These are phyloP conservation scores for Mucor mucedo DNA, from an alignment of 371 early-diverging fungal genomes.

Conservation along the genomic window DNA sequence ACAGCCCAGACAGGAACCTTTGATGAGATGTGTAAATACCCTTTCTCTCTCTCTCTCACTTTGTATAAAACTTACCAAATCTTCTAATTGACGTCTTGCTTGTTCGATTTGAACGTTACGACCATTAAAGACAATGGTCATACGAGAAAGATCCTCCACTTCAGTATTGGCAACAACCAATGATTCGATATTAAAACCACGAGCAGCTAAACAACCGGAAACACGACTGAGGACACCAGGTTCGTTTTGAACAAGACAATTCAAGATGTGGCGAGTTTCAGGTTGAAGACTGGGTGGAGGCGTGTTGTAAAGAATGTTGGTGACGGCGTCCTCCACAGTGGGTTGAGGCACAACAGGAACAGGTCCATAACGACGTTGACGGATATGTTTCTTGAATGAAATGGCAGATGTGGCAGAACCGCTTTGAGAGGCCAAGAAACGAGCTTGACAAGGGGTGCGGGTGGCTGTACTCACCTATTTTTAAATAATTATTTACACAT, in stretches of 20 bases:
- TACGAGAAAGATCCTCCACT: slow-evolving; percentile 89
- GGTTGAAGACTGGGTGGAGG: slow-evolving; percentile 63
- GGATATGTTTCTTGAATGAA: slow-evolving; percentile 60
- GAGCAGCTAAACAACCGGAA: slow-evolving; percentile 92
- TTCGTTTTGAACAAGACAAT: slow-evolving; percentile 94
- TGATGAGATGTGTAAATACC: not conserved
- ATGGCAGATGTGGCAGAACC: slow-evolving; percentile 61
- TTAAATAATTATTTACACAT: not conserved
- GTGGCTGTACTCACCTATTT: not conserved
- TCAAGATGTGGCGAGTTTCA: slow-evolving; percentile 83
- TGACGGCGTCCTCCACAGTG: slow-evolving; percentile 85
- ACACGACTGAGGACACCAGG: slow-evolving; percentile 94
- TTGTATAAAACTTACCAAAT: slow-evolving; percentile 76
- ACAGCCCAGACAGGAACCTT: slow-evolving; percentile 97
- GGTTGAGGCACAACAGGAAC: slow-evolving; percentile 44
- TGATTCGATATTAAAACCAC: slow-evolving; percentile 97
- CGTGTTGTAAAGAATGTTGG: slow-evolving; percentile 92
- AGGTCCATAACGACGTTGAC: slow-evolving; percentile 61
- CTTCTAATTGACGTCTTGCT: slow-evolving; percentile 92
- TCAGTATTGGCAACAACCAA: slow-evolving; percentile 95
- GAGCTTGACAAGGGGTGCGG: slow-evolving; percentile 16
- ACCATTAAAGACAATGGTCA: slow-evolving; percentile 95
- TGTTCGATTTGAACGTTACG: slow-evolving; percentile 86
- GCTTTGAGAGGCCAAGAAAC: slow-evolving; percentile 18
- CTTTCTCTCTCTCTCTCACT: not conserved